Evolutionary conservation across 805 yeast genomes (phyloP).

Genomic region (Candida xiaguanensis): DNA sequence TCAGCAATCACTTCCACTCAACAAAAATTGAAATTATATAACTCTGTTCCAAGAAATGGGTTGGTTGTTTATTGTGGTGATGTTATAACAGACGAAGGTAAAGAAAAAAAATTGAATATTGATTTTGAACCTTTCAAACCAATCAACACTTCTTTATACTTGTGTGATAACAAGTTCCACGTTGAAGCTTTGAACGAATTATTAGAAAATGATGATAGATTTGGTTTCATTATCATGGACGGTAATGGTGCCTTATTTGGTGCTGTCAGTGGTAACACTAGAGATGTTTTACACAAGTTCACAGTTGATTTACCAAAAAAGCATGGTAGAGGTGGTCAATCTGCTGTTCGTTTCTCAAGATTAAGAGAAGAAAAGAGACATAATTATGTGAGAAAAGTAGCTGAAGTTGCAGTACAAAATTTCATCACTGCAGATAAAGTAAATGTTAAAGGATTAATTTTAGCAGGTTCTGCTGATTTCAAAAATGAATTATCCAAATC

Average conservation of each 20-base stretch:
- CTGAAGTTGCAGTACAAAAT: slow-evolving; percentile 96
- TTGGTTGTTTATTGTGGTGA: slow-evolving; percentile 98
- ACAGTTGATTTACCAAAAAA: slow-evolving; percentile 96
- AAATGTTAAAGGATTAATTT: slow-evolving; percentile 87
- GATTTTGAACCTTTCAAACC: slow-evolving; percentile 99
- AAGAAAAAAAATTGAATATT: slow-evolving; percentile 92
- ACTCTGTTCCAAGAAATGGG: slow-evolving; percentile 89
- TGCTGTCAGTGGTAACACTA: slow-evolving; percentile 90
- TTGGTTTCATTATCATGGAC: slow-evolving; percentile 98
- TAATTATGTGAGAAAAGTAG: slow-evolving; percentile 95
- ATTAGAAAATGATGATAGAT: slow-evolving; percentile 91
- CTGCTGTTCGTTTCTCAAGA: slow-evolving; percentile 98
- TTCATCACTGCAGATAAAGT: slow-evolving; percentile 94
- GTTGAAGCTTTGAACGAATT: slow-evolving; percentile 95
- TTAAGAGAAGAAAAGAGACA: slow-evolving; percentile 99
- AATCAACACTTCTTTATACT: slow-evolving; percentile 88
- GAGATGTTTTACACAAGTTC: slow-evolving; percentile 94
- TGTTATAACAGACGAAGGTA: slow-evolving; percentile 94
- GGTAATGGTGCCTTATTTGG: slow-evolving; percentile 99
- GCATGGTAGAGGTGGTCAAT: slow-evolving; percentile 99
- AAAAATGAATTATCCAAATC: slow-evolving; percentile 91
- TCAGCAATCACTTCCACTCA: slow-evolving; percentile 98
- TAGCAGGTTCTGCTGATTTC: slow-evolving; percentile 99
- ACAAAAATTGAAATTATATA: slow-evolving; percentile 89
- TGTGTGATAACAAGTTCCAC: slow-evolving; percentile 98